phyloP scores from a whole-genome alignment of 1,284 basidiomycete genomes.

The Vanrija pseudolonga region DNA sequence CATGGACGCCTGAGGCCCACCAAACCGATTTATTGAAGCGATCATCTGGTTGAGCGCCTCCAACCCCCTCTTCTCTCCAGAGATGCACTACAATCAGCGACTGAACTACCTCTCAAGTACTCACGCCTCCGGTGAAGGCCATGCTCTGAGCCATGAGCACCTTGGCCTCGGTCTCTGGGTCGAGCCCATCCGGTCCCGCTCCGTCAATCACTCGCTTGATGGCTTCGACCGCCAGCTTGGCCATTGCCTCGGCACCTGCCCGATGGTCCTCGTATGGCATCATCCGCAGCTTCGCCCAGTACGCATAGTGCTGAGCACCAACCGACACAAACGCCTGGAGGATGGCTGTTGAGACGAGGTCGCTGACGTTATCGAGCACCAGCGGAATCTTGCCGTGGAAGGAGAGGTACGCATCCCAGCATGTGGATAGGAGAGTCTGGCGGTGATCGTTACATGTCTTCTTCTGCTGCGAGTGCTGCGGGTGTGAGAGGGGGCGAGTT shows the following conservation, averaged over 20 bases:
- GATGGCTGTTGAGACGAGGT: not conserved
- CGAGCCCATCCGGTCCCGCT: no score
- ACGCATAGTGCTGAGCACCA: slow-evolving; percentile 8
- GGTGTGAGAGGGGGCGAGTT: not conserved
- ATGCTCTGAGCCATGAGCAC: no score
- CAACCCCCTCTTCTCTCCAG: no score
- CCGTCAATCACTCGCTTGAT: no score
- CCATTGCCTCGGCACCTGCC: not conserved
- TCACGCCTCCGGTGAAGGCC: no score
- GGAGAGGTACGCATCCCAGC: slow-evolving; percentile 12
- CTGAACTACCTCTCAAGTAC: no score
- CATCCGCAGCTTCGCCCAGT: slow-evolving; percentile 6
- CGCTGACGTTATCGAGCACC: not conserved
- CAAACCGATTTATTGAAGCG: no score
- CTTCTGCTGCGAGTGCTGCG: slow-evolving; percentile 7
- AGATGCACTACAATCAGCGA: no score
- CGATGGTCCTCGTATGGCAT: slow-evolving; percentile 5
- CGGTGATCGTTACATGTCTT: slow-evolving; percentile 7
- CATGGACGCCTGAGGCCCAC: no score
- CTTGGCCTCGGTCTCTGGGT: no score
- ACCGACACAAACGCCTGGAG: slow-evolving; percentile 9
- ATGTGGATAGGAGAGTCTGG: slow-evolving; percentile 6
- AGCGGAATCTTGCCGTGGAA: slow-evolving; percentile 8
- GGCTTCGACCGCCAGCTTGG: no score
- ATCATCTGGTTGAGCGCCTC: no score